These are phyloP conservation scores for Phaseolus coccineus DNA, from an alignment of 331 rosid species.

Conservation along the genomic window DNA sequence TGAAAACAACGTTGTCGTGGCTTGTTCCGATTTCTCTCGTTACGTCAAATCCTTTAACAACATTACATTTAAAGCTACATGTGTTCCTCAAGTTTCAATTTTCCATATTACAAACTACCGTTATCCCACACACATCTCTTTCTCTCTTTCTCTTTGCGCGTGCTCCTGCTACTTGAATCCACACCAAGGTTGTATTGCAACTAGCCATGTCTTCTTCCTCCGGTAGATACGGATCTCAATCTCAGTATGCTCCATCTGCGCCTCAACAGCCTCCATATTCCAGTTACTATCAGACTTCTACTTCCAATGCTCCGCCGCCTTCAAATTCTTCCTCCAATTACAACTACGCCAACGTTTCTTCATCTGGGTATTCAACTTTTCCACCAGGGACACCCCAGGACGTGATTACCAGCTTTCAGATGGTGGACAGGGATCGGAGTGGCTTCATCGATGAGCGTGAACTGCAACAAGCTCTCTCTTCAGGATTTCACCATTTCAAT, in stretches of 20 bases:
- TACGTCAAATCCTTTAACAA: neutral
- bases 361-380: slow-evolving; percentile 56
- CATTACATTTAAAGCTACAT: neutral
- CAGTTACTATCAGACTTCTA: slow-evolving; percentile 26
- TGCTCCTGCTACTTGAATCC: neutral
- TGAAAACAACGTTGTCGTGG: neutral
- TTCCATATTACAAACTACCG: neutral
- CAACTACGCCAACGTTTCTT: neutral
- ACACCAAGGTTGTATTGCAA: neutral
- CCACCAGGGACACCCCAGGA: slow-evolving; percentile 79
- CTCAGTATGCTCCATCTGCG: slow-evolving; percentile 63
- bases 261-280: slow-evolving; percentile 50
- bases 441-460: slow-evolving; percentile 83
- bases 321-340: slow-evolving; percentile 18
- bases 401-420: slow-evolving; percentile 72
- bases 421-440: slow-evolving; percentile 85
- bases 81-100: neutral
- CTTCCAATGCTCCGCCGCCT: slow-evolving; percentile 32
- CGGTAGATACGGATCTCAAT: slow-evolving; percentile 40
- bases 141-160: neutral
- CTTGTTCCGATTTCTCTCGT: neutral
- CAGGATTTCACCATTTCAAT: slow-evolving; percentile 71
- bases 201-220: slow-evolving; percentile 67
- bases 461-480: slow-evolving; percentile 84
- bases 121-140: neutral